Evolutionary conservation across 1,139 yeast genomes (phyloP).

Genomic region (Scheffersomyces illinoinensis): DNA sequence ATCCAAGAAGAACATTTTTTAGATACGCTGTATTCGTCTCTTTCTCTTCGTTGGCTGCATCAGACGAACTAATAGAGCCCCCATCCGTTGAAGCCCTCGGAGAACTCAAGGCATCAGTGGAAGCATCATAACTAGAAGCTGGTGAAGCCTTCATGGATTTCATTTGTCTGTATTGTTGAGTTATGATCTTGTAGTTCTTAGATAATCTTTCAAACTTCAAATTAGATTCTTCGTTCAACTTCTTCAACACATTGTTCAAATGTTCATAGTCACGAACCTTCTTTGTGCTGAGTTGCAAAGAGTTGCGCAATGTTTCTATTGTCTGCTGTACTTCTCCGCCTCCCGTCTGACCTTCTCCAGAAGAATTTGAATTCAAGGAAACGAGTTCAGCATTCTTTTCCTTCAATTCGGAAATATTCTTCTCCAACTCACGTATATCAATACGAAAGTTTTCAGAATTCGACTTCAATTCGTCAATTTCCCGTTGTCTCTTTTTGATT

Average conservation of each 20-base stretch:
- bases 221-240: conserved; percentile 66
- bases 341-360: conserved; percentile 26
- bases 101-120: conserved; percentile 3
- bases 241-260: conserved; percentile 58
- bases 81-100: conserved; percentile 5
- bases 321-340: conserved; percentile 30
- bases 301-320: conserved; percentile 50
- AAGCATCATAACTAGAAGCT: background rate
- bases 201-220: conserved; percentile 65
- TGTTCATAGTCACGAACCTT: conserved; percentile 58
- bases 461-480: conserved; percentile 44
- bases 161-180: conserved; percentile 54
- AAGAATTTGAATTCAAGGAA: conserved; percentile 4
- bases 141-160: conserved; percentile 15
- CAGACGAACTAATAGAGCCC: background rate
- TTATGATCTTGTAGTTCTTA: conserved; percentile 62
- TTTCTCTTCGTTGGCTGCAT: conserved; percentile 5
- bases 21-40: conserved; percentile 65
- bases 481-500: conserved; percentile 53
- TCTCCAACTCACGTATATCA: conserved; percentile 37
- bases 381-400: conserved; percentile 19
- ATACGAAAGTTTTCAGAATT: conserved; percentile 27
- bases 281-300: conserved; percentile 51
- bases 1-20: conserved; percentile 85
- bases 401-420: conserved; percentile 38